Conservation (phyloP, 108 stramenopile genomes). For the Skeletonema marinoi region DNA sequence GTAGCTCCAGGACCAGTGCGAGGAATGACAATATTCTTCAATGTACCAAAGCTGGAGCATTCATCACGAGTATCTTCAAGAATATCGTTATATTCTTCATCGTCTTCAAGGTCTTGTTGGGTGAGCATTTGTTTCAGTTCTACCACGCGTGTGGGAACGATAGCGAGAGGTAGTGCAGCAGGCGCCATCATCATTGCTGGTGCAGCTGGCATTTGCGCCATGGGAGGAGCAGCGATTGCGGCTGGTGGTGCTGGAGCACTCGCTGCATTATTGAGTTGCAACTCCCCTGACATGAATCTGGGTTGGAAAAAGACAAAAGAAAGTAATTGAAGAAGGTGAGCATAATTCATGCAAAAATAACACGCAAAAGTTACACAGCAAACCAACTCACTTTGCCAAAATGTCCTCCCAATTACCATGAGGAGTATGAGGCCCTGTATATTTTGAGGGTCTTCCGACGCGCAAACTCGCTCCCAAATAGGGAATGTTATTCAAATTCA, state of each 20-base stretch:
- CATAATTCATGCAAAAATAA: neutral
- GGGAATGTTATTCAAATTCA: conserved; percentile 94
- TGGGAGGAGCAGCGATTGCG: conserved; percentile 28
- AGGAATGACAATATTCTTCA: conserved; percentile 84
- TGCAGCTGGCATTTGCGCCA: conserved; percentile 18
- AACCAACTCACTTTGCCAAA: conserved; percentile 71
- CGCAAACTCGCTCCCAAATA: conserved; percentile 88
- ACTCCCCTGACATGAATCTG: conserved; percentile 81
- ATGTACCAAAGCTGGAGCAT: conserved; percentile 86
- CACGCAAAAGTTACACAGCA: neutral
- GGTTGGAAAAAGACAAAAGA: neutral
- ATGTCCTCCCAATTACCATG: conserved; percentile 96
- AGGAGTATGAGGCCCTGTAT: conserved; percentile 82
- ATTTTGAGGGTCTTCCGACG: conserved; percentile 89
- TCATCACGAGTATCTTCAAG: conserved; percentile 93
- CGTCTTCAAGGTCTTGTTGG: conserved; percentile 76
- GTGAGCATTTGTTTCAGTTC: conserved; percentile 93
- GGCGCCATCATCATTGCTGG: conserved; percentile 8
- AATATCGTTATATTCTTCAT: conserved; percentile 87
- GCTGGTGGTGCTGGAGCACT: conserved; percentile 32
- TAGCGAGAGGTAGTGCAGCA: neutral
- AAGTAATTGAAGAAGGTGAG: neutral
- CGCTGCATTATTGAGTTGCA: conserved; percentile 49
- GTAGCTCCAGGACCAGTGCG: conserved; percentile 75
- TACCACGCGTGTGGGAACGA: conserved; percentile 67